Evolutionary conservation across 1,139 yeast genomes (phyloP), one percentile per base, ranked within the genome.

Genomic region (Arxiozyma heterogenica): DNA sequence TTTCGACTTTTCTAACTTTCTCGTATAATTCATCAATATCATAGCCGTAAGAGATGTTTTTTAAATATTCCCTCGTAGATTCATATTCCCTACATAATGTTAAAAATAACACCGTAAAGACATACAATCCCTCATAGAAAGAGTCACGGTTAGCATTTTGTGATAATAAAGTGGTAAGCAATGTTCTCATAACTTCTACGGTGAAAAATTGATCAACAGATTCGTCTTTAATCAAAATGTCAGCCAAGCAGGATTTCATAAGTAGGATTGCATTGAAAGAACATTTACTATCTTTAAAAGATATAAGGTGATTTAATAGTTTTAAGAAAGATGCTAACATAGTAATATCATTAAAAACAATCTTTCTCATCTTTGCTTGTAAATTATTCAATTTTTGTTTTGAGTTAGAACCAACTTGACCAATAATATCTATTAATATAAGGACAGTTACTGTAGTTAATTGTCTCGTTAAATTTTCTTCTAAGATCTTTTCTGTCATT

Each of bases 401-500:
- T 4, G 66, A 61, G 44, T 56, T 60, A 39, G 68, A 66, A 39
- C 71, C 67, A 44, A 65, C 64, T 67, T 90, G 97, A 12, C 96
- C 95, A 38, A 87, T 87, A 54, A 90, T 76, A 68, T 93, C 98
- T 73, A 93, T 88, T 60, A 93, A 71, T 64, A 91, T 77, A 57
- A 98, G 75, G 47, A 87, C 96, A n/a, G 88, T 90, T 7, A 95
- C 90, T 1, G 96, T 96, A 0, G 98, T 90, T 53, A 93, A 77
- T 69, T 93, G 98, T 59, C 98, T 76, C 58, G 93, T 75, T 76
- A 93, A 78, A 68, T 93, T 96, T 67, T 93, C 98, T 62, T 93
- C 98, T 87, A 93, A 86, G 95, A 93, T 93, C 67, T 93, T 98
- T 65, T 91, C 97, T n/a, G 94, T 84, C 62, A 94, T 76, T 20